Conservation (phyloP, 345 rosid genomes). For the Eucalyptus cloeziana region DNA sequence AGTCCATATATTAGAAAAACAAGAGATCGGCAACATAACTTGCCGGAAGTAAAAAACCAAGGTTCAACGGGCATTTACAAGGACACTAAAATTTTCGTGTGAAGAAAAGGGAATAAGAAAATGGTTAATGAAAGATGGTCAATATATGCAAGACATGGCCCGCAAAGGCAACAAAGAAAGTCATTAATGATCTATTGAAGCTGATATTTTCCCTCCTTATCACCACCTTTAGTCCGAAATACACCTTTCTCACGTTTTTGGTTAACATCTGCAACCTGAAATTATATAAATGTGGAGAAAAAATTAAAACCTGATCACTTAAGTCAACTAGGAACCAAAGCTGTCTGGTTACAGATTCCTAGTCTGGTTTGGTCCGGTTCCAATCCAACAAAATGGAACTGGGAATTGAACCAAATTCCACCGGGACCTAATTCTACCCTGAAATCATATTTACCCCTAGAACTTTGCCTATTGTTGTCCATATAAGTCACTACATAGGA, state of each 20-base stretch:
- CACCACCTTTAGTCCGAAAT: slow-evolving; percentile 87
- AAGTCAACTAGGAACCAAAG: neutral
- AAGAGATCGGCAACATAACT: neutral
- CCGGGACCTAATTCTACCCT: accelerated
- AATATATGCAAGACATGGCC: too few relatives aligned
- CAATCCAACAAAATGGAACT: neutral
- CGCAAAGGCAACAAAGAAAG: too few relatives aligned
- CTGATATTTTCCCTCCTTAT: slow-evolving; percentile 56
- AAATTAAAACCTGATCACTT: neutral
- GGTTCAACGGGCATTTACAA: neutral
- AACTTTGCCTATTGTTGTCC: neutral
- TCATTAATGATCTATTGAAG: too few relatives aligned
- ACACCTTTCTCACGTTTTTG: slow-evolving; percentile 86
- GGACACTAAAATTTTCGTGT: neutral
- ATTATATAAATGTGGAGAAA: neutral
- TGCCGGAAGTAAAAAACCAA: neutral
- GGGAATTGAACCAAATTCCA: accelerated
- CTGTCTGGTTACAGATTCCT: accelerated
- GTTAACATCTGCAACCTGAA: slow-evolving; percentile 72
- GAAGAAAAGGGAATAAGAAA: neutral
- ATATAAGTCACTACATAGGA: accelerated
- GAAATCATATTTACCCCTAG: neutral
- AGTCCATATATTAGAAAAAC: neutral
- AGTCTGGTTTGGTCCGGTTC: accelerated
- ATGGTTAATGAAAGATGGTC: neutral